A percentile compares a stretch with the other conserved stretches of the same genome.
These are phyloP conservation scores for Candida silvicultrix DNA, from an alignment of 805 yeast genomes.

Conservation along the genomic window DNA sequence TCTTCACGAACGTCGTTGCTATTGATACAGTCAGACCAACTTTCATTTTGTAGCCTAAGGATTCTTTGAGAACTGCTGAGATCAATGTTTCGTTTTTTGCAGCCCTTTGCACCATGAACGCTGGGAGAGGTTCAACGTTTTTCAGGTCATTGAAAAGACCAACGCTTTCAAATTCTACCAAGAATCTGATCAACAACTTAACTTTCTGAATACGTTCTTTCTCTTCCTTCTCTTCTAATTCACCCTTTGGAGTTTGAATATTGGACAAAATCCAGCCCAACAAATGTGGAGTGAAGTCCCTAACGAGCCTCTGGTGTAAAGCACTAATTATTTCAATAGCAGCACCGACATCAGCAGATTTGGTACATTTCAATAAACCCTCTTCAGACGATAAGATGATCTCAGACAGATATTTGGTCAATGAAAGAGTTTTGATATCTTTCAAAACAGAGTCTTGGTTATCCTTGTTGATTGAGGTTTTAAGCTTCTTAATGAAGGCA, in stretches of 20 bases:
- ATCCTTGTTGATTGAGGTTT: conserved; percentile 50
- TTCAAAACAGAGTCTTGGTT: conserved; percentile 40
- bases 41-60: conserved; percentile 33
- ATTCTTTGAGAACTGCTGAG: conserved; percentile 37
- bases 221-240: conserved; percentile 36
- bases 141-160: conserved; percentile 46
- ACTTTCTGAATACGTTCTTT: conserved; percentile 33
- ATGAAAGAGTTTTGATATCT: conserved; percentile 55
- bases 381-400: conserved; percentile 57
- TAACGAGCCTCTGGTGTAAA: conserved; percentile 68
- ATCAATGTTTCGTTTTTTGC: conserved; percentile 33
- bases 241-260: conserved; percentile 28
- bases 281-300: conserved; percentile 43
- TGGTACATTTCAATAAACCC: conserved; percentile 45
- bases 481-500: conserved; percentile 67
- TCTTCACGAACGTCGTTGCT: conserved; percentile 43
- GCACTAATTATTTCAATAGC: conserved; percentile 64
- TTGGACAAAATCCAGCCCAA: conserved; percentile 35
- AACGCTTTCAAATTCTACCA: conserved; percentile 51
- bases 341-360: conserved; percentile 52
- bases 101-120: conserved; percentile 30
- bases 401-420: conserved; percentile 74
- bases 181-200: conserved; percentile 40
- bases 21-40: conserved; percentile 28
- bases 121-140: conserved; percentile 40